Evolutionary conservation across 257 asterid species (phyloP), one percentile per base, ranked within the genome.

Genomic region (Solanum neorickii): DNA sequence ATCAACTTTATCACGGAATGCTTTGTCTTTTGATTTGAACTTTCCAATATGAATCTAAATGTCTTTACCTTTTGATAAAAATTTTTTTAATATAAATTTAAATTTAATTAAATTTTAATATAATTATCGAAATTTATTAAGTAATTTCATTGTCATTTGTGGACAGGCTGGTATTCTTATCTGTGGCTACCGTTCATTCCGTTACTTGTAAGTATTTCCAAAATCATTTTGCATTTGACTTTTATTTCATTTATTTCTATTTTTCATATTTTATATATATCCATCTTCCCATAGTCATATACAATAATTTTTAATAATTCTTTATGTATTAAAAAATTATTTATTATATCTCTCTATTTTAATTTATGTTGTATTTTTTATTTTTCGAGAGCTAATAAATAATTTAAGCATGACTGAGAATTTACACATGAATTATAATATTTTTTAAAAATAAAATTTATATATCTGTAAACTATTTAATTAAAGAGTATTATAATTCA

Each of bases 181-280:
- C 88, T 92, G 10, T 97, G 99, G 99, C 94, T 95, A 12, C 99
- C 99, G 31, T 94, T 97, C 87, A 86, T 94, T 85, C 99, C 99
- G 2, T 88, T 97, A n/a, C 84, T 95, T 37, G 98, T 97, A 90
- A 97, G 98, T 90, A 47, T 35, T 88, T 86, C 23, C 25, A 59
- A 21, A 35, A 35, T 84, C 60, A 60, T 65, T 66, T 66, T 41
- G 13, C 31, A 25, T 78, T 76, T 88, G 80, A 88, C 56, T 60
- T 82, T 75, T 44, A 44, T n/a, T 84, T n/a, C 29, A 25, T 33
- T 46, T 44, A 35, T 10, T 68, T 47, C 33, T 35, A 52, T 31
- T 8, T 73, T 15, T 1, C 44, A 42, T 5, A 27, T 65, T 12
- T 31, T 66, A 72, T 21, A 83, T 21, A 27, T 20, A 35, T 73